Evolutionary conservation across 2,329 filamentous ascomycete species (phyloP), one percentile per base, ranked within the genome.

Genomic region (Colletotrichum sp.): DNA sequence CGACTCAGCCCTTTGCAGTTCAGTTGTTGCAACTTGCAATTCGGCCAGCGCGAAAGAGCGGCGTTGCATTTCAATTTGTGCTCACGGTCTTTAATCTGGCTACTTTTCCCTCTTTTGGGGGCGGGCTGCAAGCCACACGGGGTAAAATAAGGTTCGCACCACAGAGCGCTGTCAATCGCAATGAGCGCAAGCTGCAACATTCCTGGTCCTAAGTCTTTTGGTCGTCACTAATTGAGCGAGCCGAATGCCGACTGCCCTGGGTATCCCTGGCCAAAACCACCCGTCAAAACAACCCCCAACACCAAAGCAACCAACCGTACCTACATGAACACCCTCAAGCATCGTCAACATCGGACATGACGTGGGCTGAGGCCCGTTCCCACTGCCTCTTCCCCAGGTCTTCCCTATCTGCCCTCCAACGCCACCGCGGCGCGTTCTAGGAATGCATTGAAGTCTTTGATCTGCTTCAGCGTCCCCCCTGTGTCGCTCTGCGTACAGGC

Each of bases 401-500:
- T 13, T 16, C 18, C 24, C 24, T 34, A 36, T 55, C 76, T 69
- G 36, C 62, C 44, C 82, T 93, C 92, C 59, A 94, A 84, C 36
- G 88, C 90, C 34, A 86, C 82, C 4, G 91, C 92, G 8, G 91
- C 88, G 26, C 92, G 87, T 81, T 94, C 92, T 65, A 94, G 84
- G 78, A 94, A 92, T 36, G 87, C 88, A 78, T 94, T 94, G 79
- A 94, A 94, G 64, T 91, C 89, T 76, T 85, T 88, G 71, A 94
- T 88, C 80, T 91, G 89, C 75, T 86, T 87, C 77, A 94, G 84
- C 6, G 89, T 83, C 4, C 90, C 90, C 26, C 90, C 90, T 1
- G 86, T 85, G 10, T 86, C 84, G 68, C 88, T 87, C 24, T 83
- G 83, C 52, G 85, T 88, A 79, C 89, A 90, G 3, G 89, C 89